Conservation (phyloP, 441 rosid species). For the Daphne laureola region DNA sequence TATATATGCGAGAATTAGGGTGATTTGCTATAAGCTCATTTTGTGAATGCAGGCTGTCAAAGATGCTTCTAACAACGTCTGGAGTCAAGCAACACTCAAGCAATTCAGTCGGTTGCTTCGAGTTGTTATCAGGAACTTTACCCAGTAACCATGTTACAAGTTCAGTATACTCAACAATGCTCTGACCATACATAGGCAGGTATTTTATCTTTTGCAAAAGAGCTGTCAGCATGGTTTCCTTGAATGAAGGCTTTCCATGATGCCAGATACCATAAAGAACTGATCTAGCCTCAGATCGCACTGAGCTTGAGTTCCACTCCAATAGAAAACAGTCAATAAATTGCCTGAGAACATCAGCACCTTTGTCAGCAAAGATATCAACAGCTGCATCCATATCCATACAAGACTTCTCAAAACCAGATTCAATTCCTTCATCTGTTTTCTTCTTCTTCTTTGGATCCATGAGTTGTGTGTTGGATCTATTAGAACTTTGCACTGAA, state of each 20-base stretch:
- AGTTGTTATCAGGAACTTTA: slow-evolving; percentile 71
- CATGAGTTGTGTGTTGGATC: slow-evolving; percentile 54
- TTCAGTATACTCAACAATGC: slow-evolving; percentile 94
- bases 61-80: slow-evolving; percentile 78
- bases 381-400: slow-evolving; percentile 93
- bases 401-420: slow-evolving; percentile 79
- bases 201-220: slow-evolving; percentile 70
- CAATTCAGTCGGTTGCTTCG: slow-evolving; percentile 74
- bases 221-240: slow-evolving; percentile 67
- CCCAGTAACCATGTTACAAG: slow-evolving; percentile 85
- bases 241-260: slow-evolving; percentile 85
- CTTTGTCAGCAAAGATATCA: slow-evolving; percentile 75
- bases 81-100: slow-evolving; percentile 82
- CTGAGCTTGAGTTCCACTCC: slow-evolving; percentile 98
- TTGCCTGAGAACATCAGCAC: slow-evolving; percentile 76
- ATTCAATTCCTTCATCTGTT: slow-evolving; percentile 87
- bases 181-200: slow-evolving; percentile 97
- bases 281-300: slow-evolving; percentile 87
- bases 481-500: slow-evolving; percentile 53
- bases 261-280: slow-evolving; percentile 98
- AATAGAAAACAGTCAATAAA: slow-evolving; percentile 93
- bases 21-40: slow-evolving; percentile 99
- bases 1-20: slow-evolving; percentile 99
- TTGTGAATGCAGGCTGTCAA: slow-evolving; percentile 92
- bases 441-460: slow-evolving; percentile 98